phyloP scores from a whole-genome alignment of 805 yeast species.

The Brettanomyces anomalus region DNA sequence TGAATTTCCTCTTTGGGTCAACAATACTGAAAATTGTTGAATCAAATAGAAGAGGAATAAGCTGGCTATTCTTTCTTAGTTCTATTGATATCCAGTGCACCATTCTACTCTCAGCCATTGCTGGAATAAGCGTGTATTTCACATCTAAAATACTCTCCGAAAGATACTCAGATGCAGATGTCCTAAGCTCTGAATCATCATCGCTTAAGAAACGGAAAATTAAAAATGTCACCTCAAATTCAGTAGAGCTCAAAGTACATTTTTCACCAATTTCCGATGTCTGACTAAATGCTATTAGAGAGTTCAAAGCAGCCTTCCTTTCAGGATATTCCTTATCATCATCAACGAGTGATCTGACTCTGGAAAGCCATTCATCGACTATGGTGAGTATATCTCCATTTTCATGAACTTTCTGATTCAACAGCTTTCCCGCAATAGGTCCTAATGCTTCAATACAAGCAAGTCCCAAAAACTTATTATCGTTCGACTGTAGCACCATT shows the following conservation, averaged over 20 bases:
- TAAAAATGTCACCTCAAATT: constrained; percentile 3
- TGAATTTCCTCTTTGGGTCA: constrained; percentile 4
- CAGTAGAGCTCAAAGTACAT: neutral
- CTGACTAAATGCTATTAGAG: constrained; percentile 28
- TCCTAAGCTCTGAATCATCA: constrained; percentile 58
- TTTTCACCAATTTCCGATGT: neutral
- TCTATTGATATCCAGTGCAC: constrained; percentile 5
- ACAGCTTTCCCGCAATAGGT: constrained; percentile 21
- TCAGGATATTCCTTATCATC: constrained; percentile 39
- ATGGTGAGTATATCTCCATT: neutral
- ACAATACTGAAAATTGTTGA: constrained; percentile 5
- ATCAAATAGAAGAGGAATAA: constrained; percentile 2
- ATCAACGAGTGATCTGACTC: constrained; percentile 21
- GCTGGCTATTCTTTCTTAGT: neutral
- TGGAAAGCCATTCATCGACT: constrained; percentile 18
- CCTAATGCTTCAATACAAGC: constrained; percentile 47
- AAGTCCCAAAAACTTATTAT: constrained; percentile 38
- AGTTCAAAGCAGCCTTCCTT: constrained; percentile 36
- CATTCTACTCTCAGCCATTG: constrained; percentile 23
- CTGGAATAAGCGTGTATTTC: constrained; percentile 21
- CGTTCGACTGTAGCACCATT: constrained; percentile 2
- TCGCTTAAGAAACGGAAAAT: constrained; percentile 39
- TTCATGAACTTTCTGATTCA: neutral
- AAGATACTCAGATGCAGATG: constrained; percentile 34
- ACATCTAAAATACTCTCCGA: constrained; percentile 20